Evolutionary conservation across 2,329 filamentous ascomycete genomes (phyloP), one percentile per base, ranked within the genome.

Genomic region (Trichoderma sp.): DNA sequence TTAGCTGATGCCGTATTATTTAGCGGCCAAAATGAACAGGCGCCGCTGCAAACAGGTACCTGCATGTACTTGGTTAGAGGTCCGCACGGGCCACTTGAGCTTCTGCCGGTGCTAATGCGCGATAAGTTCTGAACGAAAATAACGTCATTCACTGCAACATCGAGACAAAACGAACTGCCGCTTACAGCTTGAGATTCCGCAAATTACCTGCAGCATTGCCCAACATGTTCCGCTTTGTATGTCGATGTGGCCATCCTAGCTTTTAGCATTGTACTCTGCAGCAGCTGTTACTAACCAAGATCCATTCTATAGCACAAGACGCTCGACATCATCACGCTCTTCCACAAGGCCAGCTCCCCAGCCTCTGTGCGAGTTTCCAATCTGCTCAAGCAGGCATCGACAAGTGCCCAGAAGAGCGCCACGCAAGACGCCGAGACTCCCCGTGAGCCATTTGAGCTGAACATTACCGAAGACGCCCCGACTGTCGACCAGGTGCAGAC

Each of bases 261-360:
- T 68, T 23, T 23, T 17, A 62, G 6, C 13, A 36, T n/a, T 23
- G 3, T 11, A 17, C 5, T 26, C 2, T 5, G 17, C 4, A 32
- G 36, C 13, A 68, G 20, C 28, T 23, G 30, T 30, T 15, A 43
- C 66, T 68, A 13, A 68, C 66, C 12, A n/a, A 12, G n/a, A n/a
- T 20, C n/a, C 17, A 26, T 23, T 12, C 13, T 34, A 30, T 30
- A 68, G 70, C 88, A 87, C 83, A 95, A 94, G 86, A 88, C 92
- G 75, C 88, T 93, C 82, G 95, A 98, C 85, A 93, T 97, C 76
- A 90, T 98, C 80, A 98, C 95, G 73, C 91, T 99, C 85, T 99
- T 98, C 87, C 95, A 98, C 88, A 93, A 93, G 82, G 89, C 95
- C 71, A 88, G 86, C 77, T 88, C 88, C 68, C 88, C 92, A 26